phyloP scores from a whole-genome alignment of 1,284 basidiomycete genomes.

The Cerioporus squamosus region DNA sequence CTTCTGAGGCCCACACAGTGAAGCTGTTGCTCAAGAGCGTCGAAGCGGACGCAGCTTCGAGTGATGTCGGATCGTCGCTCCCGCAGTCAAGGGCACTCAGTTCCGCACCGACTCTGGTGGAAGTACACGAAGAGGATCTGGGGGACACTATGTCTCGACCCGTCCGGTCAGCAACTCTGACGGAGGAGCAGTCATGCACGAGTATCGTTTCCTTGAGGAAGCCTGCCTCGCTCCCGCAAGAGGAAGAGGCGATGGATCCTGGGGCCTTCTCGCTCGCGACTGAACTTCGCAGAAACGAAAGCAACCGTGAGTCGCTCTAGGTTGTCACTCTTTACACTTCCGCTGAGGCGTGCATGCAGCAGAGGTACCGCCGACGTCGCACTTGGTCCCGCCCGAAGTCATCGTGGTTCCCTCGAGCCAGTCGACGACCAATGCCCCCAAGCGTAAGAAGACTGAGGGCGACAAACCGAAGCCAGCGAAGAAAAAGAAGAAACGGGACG shows the following conservation, averaged over 20 bases:
- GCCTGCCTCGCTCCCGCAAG: neutral
- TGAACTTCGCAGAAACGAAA: slow-evolving; percentile 11
- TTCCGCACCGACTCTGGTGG: slow-evolving; percentile 1
- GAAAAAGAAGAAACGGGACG: slow-evolving; percentile 49
- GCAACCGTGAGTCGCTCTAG: neutral
- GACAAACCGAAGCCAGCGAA: slow-evolving; percentile 35
- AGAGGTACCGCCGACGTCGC: neutral
- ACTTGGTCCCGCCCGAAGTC: neutral
- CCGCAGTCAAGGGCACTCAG: neutral
- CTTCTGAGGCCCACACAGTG: slow-evolving; percentile 8
- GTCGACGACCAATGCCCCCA: slow-evolving; percentile 8
- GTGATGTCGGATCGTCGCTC: neutral
- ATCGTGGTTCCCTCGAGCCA: neutral
- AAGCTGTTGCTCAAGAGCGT: neutral
- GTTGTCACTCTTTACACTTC: neutral
- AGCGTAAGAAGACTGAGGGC: slow-evolving; percentile 23
- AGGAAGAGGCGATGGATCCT: neutral
- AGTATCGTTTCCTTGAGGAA: neutral
- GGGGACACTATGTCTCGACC: slow-evolving; percentile 14
- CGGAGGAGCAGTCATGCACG: too few species aligned
- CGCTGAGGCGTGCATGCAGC: neutral
- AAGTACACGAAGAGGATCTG: slow-evolving; percentile 19
- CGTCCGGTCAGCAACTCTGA: neutral
- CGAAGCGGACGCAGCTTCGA: neutral
- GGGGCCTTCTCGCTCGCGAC: slow-evolving; percentile 12